A percentile compares a stretch with the other conserved stretches of the same genome.
phyloP scores from a whole-genome alignment of 2,329 filamentous ascomycete genomes.

The Penicillium sp. region DNA sequence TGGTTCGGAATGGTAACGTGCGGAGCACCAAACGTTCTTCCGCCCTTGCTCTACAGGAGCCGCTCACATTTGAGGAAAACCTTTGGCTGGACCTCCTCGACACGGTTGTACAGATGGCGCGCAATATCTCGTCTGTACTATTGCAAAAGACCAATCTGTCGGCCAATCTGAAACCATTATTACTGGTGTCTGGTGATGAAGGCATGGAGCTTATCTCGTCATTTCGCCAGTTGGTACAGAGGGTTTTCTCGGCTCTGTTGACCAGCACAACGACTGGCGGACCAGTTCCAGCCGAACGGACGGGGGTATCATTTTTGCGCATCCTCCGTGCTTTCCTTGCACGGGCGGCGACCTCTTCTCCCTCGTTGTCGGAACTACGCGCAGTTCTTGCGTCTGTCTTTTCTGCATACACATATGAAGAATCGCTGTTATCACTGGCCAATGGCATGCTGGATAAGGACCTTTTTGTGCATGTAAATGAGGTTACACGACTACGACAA shows the following conservation, averaged over 20 bases:
- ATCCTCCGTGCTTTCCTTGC: constrained; percentile 86
- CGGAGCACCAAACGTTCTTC: constrained; percentile 35
- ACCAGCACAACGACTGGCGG: constrained; percentile 61
- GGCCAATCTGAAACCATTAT: not conserved
- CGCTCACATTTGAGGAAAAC: constrained; percentile 57
- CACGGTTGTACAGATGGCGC: constrained; percentile 59
- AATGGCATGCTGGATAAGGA: constrained; percentile 85
- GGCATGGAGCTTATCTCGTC: constrained; percentile 54
- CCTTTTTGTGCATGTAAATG: constrained; percentile 76
- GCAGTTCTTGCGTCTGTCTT: constrained; percentile 85
- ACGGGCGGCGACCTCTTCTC: constrained; percentile 73
- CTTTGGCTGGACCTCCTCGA: constrained; percentile 66
- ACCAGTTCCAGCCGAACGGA: constrained; percentile 28
- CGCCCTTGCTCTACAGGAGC: constrained; percentile 48
- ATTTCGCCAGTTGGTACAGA: constrained; percentile 77
- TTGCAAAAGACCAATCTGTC: constrained; percentile 30
- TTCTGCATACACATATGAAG: constrained; percentile 91
- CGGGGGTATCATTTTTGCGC: constrained; percentile 75
- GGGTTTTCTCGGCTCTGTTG: constrained; percentile 82
- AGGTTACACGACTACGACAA: constrained; percentile 70
- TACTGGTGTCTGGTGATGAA: constrained; percentile 1
- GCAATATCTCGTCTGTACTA: constrained; percentile 56
- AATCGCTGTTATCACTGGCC: constrained; percentile 78
- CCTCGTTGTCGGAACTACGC: constrained; percentile 81
- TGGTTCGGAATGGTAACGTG: constrained; percentile 22